These are phyloP conservation scores for Podospora fimiseda DNA, from an alignment of 495 filamentous ascomycete genomes.

Conservation along the genomic window DNA sequence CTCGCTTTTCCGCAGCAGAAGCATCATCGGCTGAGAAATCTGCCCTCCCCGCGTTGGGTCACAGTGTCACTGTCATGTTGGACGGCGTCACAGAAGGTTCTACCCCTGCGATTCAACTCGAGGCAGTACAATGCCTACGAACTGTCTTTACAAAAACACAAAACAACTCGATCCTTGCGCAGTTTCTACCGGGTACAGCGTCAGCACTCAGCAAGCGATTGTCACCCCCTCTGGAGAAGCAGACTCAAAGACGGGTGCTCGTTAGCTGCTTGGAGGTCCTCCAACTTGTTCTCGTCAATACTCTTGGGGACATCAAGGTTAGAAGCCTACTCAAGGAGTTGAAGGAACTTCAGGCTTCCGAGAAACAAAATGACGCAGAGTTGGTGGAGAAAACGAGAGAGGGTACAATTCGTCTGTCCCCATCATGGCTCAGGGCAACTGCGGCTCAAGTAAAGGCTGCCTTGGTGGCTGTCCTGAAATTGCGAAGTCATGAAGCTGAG, in stretches of 20 bases:
- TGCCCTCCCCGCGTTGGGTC: constrained; percentile 76
- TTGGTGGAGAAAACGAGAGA: neutral
- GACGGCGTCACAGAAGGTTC: constrained; percentile 57
- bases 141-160: constrained; percentile 55
- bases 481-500: constrained; percentile 64
- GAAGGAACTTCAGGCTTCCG: neutral
- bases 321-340: constrained; percentile 33
- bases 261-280: constrained; percentile 55
- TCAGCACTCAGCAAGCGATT: constrained; percentile 73
- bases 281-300: constrained; percentile 50
- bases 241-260: constrained; percentile 59
- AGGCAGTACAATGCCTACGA: constrained; percentile 59
- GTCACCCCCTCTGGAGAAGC: constrained; percentile 57
- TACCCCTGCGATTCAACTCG: constrained; percentile 57
- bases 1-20: constrained; percentile 28
- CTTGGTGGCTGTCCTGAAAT: constrained; percentile 65
- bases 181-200: constrained; percentile 82
- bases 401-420: constrained; percentile 29
- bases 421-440: constrained; percentile 78
- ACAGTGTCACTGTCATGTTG: constrained; percentile 72
- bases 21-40: constrained; percentile 31
- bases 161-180: constrained; percentile 66
- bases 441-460: constrained; percentile 78
- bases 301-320: constrained; percentile 58
- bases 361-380: constrained; percentile 1